Evolutionary conservation across 2,329 filamentous ascomycete species (phyloP), one percentile per base, ranked within the genome.

Genomic region (Neonectria punicea): DNA sequence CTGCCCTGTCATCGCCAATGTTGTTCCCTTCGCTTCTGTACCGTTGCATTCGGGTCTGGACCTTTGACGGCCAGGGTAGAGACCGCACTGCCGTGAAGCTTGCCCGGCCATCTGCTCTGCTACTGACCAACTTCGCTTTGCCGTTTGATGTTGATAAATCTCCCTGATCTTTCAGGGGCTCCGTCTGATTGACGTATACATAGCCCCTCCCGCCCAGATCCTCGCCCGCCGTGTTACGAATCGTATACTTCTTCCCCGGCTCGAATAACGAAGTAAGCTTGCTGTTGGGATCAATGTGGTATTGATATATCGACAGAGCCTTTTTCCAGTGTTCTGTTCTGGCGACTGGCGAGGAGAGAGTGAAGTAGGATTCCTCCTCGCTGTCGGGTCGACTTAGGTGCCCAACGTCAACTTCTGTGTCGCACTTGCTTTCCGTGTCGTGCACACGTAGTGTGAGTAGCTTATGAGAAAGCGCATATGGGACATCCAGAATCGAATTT

Each of bases 401-500:
- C 16, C 36, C 36, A 18, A 41, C 36, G 16, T 41, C 36, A 9
- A 41, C 16, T 41, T 41, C 36, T 41, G 36, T 41, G 16, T 41
- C 55, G 16, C 18, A 28, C n/a, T 44, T 51, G n/a, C 5, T 53
- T 50, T 43, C 32, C 25, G 22, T 13, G 41, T 64, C 55, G 32
- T 49, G 25, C n/a, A 51, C 41, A 36, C 55, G 47, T 18, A 59
- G 50, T 44, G 39, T 18, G n/a, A 64, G 61, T 10, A 59, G 49
- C 30, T 43, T 43, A 11, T 58, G 36, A 3, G 55, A 54, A n/a
- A 64, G 55, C 18, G 61, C 61, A 59, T 59, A 64, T 11, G 61
- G 55, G 51, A 59, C 41, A 56, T 64, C 50, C 30, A 59, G 55
- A 46, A 64, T 59, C 8, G 61, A 64, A 22, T 64, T 34, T 14